Evolutionary conservation across 179 eudicot genomes (phyloP), one percentile per base, ranked within the genome.

Genomic region (Actinidia arguta): DNA sequence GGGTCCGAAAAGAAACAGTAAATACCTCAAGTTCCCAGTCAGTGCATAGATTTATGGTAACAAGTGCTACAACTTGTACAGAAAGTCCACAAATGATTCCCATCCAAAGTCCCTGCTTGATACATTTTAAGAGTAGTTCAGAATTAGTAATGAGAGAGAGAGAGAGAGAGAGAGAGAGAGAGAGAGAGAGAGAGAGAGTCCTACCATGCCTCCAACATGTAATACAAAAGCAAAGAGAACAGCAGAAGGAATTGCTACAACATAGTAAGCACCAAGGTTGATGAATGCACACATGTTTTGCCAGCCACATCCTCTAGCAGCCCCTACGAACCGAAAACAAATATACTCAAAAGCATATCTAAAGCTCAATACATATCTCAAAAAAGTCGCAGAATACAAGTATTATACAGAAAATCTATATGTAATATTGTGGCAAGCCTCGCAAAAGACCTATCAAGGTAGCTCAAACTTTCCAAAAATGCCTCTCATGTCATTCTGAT

Each of bases 261-360:
- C 70, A 78, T 92, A 93, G 80, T 91, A 94, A n/a, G 98, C 98
- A 58, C 90, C 93, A 66, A 94, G 90, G 81, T 94, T 94, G 81
- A 92, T 88, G 50, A 68, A 46, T 7, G 90, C 85, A 63, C 98
- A 90, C 73, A 91, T 62, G 22, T 86, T 89, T 83, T 94, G 98
- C 95, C 95, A 91, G 22, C 98, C 98, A 81, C 94, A 92, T 18
- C 98, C 98, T 87, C 96, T 89, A 44, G 96, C 96, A 74, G 92
- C 90, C 64, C 95, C 95, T 92, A 39, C 69, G 55, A 48, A 25
- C 7, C 63, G 47, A 75, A 75, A 0, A 14, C 54, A 48, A 11
- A n/a, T 24, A n/a, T 24, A 59, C 25, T 20, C 42, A 39, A 62
- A 62, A 22, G 68, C 68, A 24, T 24, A 22, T 62, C 13, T 62